phyloP scores from a whole-genome alignment of 2,329 filamentous ascomycete species.

The Beauveria medogensis region DNA sequence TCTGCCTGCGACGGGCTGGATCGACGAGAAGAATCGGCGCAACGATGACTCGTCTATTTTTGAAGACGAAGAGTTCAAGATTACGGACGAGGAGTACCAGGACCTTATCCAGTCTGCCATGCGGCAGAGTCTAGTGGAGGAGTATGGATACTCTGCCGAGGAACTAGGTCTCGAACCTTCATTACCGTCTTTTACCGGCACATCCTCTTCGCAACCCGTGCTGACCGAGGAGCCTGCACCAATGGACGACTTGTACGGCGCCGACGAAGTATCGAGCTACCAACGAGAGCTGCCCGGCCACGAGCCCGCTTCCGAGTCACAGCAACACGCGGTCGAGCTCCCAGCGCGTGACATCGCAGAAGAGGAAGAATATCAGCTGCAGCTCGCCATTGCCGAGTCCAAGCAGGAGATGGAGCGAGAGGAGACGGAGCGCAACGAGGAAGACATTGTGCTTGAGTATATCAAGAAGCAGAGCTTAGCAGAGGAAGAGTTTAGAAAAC shows the following conservation, averaged over 20 bases:
- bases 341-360: conserved; percentile 12
- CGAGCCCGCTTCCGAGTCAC: conserved; percentile 12
- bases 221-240: neutral
- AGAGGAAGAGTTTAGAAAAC: conserved; percentile 49
- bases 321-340: neutral
- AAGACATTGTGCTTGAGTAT: conserved; percentile 68
- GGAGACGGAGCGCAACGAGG: conserved; percentile 46
- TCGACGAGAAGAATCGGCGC: conserved; percentile 16
- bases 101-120: conserved; percentile 48
- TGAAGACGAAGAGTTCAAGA: conserved; percentile 33
- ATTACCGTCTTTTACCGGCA: neutral
- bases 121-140: conserved; percentile 37
- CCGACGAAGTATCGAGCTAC: conserved; percentile 15
- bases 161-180: conserved; percentile 13
- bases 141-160: conserved; percentile 11
- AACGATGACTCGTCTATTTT: conserved; percentile 25
- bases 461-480: conserved; percentile 68
- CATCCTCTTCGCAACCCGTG: neutral
- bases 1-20: conserved; percentile 2
- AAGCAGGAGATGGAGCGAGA: conserved; percentile 34
- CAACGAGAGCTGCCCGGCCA: neutral
- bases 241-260: conserved; percentile 8
- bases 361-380: conserved; percentile 37
- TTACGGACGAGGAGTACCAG: conserved; percentile 52
- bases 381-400: conserved; percentile 38